Evolutionary conservation across 2,329 filamentous ascomycete genomes (phyloP), one percentile per base, ranked within the genome.

Genomic region (Xylariomycetidae sp.): DNA sequence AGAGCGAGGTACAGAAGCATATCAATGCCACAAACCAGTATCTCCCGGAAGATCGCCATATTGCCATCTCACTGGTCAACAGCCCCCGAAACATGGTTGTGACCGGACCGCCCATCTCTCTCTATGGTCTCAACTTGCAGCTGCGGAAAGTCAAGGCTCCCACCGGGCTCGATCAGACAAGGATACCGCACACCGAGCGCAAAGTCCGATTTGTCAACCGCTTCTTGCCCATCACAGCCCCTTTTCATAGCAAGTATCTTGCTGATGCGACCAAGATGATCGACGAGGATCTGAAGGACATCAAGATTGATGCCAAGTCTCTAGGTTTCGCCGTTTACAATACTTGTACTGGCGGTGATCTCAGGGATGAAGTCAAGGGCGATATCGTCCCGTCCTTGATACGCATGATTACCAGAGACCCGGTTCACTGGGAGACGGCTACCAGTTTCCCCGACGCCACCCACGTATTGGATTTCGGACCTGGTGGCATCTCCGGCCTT

Each of bases 11-110:
- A 10, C 89, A 98, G 64, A 88, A 90, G 62, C 90, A 97, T 65
- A 94, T 98, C 49, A 85, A 97, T 64, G 85, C 85, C 11, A 98
- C 92, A 46, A 98, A 98, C 63, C 82, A 96, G 59, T 94, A 98
- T 67, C 76, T 98, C 37, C 92, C 92, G 0, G 69, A 85, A 45
- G 89, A 96, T 52, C 81, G 89, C 37, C 92, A 97, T 58, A 96
- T 98, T 57, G 82, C 82, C 57, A 90, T 98, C 51, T 97, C 94
- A 1, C 76, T 98, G 36, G 80, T 96, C 59, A 98, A 98, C 72
- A 97, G 90, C 64, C 88, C 90, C 11, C 83, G 92, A 38, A 98
- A 97, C 62, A 83, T 97, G 56, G 94, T 98, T 30, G 88, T 98
- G 11, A 95, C 92, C 26, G 92, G 92, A 33, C 92, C 92, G 35